A percentile compares a stretch with the other conserved stretches of the same genome.
Conservation (phyloP, 2,329 filamentous ascomycete genomes). For the Rutstroemia sp. region DNA sequence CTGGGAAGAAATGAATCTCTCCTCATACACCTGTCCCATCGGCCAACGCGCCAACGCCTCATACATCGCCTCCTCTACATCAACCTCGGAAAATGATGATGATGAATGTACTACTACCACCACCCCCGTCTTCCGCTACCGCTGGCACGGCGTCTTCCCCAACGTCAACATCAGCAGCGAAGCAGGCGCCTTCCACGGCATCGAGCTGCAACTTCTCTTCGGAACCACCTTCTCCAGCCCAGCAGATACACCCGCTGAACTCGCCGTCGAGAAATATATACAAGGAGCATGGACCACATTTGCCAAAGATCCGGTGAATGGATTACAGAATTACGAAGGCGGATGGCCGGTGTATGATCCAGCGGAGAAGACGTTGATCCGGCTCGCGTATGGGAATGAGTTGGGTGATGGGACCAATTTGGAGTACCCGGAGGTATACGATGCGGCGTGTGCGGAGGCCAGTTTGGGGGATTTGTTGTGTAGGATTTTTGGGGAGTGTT, state of each 20-base stretch:
- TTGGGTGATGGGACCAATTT: conserved; percentile 11
- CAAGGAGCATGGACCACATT: conserved; percentile 34
- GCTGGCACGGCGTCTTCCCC: conserved; percentile 32
- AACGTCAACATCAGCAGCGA: conserved; percentile 23
- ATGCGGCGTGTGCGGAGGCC: conserved; percentile 18
- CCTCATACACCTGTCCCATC: conserved; percentile 30
- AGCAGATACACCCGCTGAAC: conserved; percentile 24
- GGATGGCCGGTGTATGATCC: conserved; percentile 14
- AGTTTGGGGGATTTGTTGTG: neutral
- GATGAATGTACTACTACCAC: conserved; percentile 9
- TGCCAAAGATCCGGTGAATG: conserved; percentile 31
- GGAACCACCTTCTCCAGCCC: conserved; percentile 19
- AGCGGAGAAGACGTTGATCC: conserved; percentile 10
- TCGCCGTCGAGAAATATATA: conserved; percentile 29
- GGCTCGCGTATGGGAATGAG: conserved; percentile 13
- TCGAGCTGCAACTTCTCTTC: conserved; percentile 31
- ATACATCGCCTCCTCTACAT: too few species aligned
- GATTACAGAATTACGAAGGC: conserved; percentile 25
- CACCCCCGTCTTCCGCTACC: conserved; percentile 30
- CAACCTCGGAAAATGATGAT: too few species aligned
- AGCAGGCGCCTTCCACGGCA: conserved; percentile 31
- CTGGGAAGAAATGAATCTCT: conserved; percentile 26
- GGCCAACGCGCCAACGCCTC: conserved; percentile 22
- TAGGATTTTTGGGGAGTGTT: neutral
- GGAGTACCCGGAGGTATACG: conserved; percentile 3